Conservation (phyloP, 2,329 filamentous ascomycete species). For the Monilinia fructicola region DNA sequence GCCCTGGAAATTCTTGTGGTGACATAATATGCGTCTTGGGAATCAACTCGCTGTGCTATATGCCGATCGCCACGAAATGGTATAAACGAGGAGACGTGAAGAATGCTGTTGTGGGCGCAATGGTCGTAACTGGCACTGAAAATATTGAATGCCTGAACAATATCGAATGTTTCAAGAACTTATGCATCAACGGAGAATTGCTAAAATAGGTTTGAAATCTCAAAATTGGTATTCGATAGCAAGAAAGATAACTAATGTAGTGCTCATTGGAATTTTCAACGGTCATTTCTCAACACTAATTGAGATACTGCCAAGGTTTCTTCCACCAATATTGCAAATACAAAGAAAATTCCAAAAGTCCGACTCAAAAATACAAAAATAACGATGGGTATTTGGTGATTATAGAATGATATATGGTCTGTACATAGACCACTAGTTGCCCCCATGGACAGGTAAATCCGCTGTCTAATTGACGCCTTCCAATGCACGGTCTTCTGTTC, state of each 20-base stretch:
- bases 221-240: neutral
- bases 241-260: neutral
- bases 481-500: slow-evolving; percentile 21
- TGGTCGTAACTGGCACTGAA: neutral
- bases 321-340: neutral
- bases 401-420: slow-evolving; percentile 18
- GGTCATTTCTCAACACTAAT: slow-evolving; percentile 9
- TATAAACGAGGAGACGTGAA: slow-evolving; percentile 3
- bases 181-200: neutral
- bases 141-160: slow-evolving; percentile 6
- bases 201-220: neutral
- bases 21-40: slow-evolving; percentile 4
- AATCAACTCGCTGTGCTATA: neutral
- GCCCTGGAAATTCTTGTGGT: neutral
- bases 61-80: neutral
- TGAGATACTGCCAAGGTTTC: neutral
- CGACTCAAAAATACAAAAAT: slow-evolving; percentile 4
- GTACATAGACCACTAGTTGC: slow-evolving; percentile 20
- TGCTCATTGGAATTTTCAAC: neutral
- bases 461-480: slow-evolving; percentile 20
- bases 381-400: slow-evolving; percentile 21
- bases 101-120: slow-evolving; percentile 11
- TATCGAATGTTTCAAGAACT: slow-evolving; percentile 2
- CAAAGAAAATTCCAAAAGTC: neutral
- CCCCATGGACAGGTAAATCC: slow-evolving; percentile 15